Evolutionary conservation across 345 rosid genomes (phyloP).

Genomic region (Eucalyptus lansdowneana): DNA sequence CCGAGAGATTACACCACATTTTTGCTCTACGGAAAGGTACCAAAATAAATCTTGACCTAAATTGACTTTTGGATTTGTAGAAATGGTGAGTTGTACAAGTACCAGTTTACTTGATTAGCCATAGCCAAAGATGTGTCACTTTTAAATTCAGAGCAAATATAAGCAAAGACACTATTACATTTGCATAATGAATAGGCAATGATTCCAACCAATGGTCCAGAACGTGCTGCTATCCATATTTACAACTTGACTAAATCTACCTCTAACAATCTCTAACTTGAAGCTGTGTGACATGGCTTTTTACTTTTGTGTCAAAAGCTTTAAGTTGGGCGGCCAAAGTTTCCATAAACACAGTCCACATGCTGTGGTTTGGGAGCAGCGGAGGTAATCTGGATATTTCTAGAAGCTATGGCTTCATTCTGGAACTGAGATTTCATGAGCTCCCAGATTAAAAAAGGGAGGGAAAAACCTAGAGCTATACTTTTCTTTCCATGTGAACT

Average conservation of each 20-base stretch:
- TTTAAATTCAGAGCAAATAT: not conserved
- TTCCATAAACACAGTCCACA: not conserved
- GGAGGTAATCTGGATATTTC: not conserved
- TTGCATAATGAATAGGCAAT: not conserved
- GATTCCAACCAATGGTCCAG: not conserved
- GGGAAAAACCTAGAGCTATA: not conserved
- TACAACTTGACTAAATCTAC: not conserved
- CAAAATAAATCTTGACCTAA: not conserved
- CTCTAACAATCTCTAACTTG: not conserved
- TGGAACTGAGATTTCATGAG: not conserved
- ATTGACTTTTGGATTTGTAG: not conserved
- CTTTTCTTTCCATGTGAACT: not conserved
- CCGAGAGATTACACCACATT: not conserved
- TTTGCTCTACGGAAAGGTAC: not conserved
- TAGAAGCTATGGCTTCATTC: not conserved
- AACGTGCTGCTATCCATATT: not conserved
- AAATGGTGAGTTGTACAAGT: not conserved
- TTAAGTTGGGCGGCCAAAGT: not conserved
- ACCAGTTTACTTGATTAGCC: not conserved
- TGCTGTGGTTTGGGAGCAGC: not conserved
- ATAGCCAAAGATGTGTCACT: not conserved
- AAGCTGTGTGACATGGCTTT: not conserved
- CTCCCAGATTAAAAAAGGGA: not conserved
- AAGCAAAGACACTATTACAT: not conserved
- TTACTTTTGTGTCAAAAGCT: not conserved